Conservation (phyloP, 345 rosid genomes). For the Jatropha curcas region DNA sequence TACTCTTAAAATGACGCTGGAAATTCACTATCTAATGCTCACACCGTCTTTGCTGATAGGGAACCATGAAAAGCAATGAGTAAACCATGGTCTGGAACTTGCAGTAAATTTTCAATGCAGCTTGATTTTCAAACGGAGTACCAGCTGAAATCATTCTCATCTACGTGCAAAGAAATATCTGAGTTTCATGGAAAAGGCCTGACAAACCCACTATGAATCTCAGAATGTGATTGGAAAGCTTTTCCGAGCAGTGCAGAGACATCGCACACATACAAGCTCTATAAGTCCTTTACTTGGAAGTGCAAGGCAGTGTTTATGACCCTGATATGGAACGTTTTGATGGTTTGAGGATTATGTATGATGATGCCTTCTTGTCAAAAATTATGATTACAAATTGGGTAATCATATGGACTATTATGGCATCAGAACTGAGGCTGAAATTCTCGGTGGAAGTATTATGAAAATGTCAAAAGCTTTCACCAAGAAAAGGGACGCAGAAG, state of each 20-base stretch:
- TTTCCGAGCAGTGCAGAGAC: conserved; percentile 50
- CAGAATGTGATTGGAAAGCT: conserved; percentile 58
- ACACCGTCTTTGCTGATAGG: conserved; percentile 51
- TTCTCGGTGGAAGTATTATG: conserved; percentile 50
- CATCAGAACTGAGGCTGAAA: conserved; percentile 54
- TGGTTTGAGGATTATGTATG: conserved; percentile 47
- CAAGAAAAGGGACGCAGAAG: conserved; percentile 49
- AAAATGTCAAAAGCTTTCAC: conserved; percentile 49
- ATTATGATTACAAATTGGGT: conserved; percentile 53
- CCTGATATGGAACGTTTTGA: conserved; percentile 53
- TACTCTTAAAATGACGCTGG: conserved; percentile 55
- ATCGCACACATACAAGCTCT: conserved; percentile 29
- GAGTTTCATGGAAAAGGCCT: conserved; percentile 61
- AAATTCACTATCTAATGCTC: conserved; percentile 57
- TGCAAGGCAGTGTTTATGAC: conserved; percentile 43
- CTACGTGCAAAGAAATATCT: conserved; percentile 45
- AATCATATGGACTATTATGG: conserved; percentile 62
- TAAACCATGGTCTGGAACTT: conserved; percentile 38
- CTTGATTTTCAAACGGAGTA: conserved; percentile 58
- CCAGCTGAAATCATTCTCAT: conserved; percentile 50
- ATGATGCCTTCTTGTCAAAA: conserved; percentile 45
- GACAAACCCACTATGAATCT: conserved; percentile 52
- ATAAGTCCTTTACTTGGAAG: conserved; percentile 42
- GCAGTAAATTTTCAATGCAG: conserved; percentile 68
- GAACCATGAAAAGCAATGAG: conserved; percentile 43